These are phyloP conservation scores for Lactarius sanguifluus DNA, from an alignment of 768 basidiomycete species.

Conservation along the genomic window DNA sequence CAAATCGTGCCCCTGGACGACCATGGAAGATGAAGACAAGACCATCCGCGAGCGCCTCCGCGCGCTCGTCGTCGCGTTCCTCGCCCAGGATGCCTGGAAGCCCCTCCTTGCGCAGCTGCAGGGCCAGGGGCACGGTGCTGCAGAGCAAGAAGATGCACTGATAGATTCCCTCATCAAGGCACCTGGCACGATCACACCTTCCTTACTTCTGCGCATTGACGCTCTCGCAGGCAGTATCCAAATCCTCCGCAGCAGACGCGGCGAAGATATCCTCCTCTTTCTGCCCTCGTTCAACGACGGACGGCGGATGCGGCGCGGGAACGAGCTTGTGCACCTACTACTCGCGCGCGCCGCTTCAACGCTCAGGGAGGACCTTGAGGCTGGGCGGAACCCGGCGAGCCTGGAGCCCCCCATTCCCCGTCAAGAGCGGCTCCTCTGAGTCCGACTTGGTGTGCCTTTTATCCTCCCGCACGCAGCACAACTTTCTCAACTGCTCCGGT, in stretches of 20 bases:
- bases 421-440: too few species aligned
- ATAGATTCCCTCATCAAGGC: slow-evolving; percentile 48
- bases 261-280: slow-evolving; percentile 46
- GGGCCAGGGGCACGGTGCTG: slow-evolving; percentile 42
- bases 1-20: slow-evolving; percentile 57
- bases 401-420: slow-evolving; percentile 32
- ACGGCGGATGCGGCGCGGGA: slow-evolving; percentile 38
- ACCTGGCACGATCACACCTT: slow-evolving; percentile 6
- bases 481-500: too few species aligned
- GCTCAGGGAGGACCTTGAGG: slow-evolving; percentile 36
- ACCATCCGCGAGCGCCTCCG: slow-evolving; percentile 58
- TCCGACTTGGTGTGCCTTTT: too few species aligned
- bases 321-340: slow-evolving; percentile 43
- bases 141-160: slow-evolving; percentile 48
- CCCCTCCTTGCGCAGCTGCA: slow-evolving; percentile 49
- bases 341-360: slow-evolving; percentile 39
- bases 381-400: slow-evolving; percentile 35
- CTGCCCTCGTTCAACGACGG: slow-evolving; percentile 45
- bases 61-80: slow-evolving; percentile 42
- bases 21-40: slow-evolving; percentile 56
- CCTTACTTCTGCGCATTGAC: not conserved
- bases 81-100: slow-evolving; percentile 51
- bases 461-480: too few species aligned
- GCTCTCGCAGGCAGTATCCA: slow-evolving; percentile 50
- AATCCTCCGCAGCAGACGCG: slow-evolving; percentile 40